These are phyloP conservation scores for Oryza officinalis DNA, from an alignment of 176 grass and related monocot species.

Conservation along the genomic window DNA sequence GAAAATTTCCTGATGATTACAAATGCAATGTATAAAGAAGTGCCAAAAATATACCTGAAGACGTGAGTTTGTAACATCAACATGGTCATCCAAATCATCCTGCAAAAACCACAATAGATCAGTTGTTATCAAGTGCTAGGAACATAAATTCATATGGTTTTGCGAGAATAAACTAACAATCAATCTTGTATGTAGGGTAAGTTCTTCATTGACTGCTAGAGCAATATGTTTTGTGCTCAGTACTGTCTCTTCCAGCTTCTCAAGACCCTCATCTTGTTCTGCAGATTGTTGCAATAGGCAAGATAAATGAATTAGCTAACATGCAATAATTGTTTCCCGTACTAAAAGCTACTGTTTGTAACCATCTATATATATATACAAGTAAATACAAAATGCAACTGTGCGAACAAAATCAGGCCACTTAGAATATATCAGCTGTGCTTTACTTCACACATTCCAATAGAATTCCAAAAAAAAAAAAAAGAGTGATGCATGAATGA, in stretches of 20 bases:
- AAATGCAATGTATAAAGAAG: not conserved
- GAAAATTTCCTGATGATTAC: not conserved
- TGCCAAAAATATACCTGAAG: constrained; percentile 54
- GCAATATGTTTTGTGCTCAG: constrained; percentile 81
- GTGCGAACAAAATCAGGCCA: not conserved
- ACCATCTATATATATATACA: not conserved
- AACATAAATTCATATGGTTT: not conserved
- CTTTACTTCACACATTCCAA: not conserved
- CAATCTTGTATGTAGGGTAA: constrained; percentile 66
- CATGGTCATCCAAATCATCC: constrained; percentile 57
- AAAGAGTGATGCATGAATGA: not conserved
- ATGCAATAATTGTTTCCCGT: not conserved
- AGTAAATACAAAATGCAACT: not conserved
- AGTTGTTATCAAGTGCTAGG: constrained; percentile 1
- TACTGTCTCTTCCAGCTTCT: constrained; percentile 75
- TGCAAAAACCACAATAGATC: constrained; percentile 31
- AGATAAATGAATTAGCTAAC: not conserved
- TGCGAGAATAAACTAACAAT: constrained; percentile 52
- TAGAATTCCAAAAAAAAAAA: not conserved
- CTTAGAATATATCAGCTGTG: not conserved
- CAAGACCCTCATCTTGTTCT: constrained; percentile 84
- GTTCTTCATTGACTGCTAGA: constrained; percentile 77
- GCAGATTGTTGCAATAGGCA: constrained; percentile 22
- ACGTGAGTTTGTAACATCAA: constrained; percentile 55
- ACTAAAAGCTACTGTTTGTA: not conserved